Percentiles rank a stretch among this genome's conserved stretches.
These are phyloP conservation scores for Sporisorium graminicola DNA, from an alignment of 1,284 basidiomycete species.

Conservation along the genomic window DNA sequence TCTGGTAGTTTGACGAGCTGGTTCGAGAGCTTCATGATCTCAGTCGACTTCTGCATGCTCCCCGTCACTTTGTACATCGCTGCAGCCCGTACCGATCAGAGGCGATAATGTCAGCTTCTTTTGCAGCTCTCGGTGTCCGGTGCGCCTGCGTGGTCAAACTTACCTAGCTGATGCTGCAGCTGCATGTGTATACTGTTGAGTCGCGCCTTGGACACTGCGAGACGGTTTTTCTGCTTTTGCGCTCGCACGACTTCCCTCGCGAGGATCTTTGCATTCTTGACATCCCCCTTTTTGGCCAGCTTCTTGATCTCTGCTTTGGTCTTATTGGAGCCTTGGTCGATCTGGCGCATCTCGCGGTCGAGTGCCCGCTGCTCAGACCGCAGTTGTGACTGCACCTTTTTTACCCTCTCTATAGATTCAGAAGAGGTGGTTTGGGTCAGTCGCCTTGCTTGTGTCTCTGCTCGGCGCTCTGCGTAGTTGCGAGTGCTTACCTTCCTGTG, in stretches of 20 bases:
- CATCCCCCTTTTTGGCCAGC: constrained; percentile 89
- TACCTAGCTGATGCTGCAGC: constrained; percentile 92
- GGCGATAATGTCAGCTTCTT: background rate
- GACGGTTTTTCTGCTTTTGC: constrained; percentile 91
- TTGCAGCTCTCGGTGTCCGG: background rate
- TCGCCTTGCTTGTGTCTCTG: background rate
- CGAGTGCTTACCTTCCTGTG: constrained; percentile 80
- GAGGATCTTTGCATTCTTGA: constrained; percentile 90
- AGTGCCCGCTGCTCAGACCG: constrained; percentile 63
- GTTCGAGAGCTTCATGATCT: constrained; percentile 99
- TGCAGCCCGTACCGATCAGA: constrained; percentile 66
- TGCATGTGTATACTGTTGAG: constrained; percentile 92
- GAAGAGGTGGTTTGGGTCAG: background rate
- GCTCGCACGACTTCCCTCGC: constrained; percentile 94
- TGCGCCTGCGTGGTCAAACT: constrained; percentile 55
- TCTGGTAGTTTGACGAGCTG: constrained; percentile 91
- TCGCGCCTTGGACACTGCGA: constrained; percentile 92
- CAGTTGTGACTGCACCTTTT: constrained; percentile 62
- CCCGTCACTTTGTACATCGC: constrained; percentile 98
- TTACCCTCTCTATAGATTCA: constrained; percentile 50
- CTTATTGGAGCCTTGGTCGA: constrained; percentile 85
- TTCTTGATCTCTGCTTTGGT: constrained; percentile 87
- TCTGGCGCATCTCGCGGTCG: constrained; percentile 73
- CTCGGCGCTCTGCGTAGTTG: background rate
- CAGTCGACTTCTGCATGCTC: constrained; percentile 93